Base-by-base conservation (phyloP, 257 asterid genomes). In the Fraxinus excelsior region DNA sequence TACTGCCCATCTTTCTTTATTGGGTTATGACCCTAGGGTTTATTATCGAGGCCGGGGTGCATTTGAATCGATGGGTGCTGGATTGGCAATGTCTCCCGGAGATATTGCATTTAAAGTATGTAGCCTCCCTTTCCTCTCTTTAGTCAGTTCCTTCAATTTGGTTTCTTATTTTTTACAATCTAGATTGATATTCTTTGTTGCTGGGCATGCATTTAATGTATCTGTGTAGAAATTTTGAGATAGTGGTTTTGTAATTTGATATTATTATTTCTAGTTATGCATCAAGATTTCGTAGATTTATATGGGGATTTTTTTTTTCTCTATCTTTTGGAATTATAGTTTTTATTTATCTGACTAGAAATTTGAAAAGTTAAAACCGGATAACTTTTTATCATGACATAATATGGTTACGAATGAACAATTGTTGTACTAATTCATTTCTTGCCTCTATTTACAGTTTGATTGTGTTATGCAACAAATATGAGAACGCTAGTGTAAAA, bases 1-100 rank as follows among this genome's bases (percentile, higher is more conserved):
- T 76, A 96, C 99, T 9, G 98, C 99, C 2, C 99, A 96, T 87
- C 94, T 96, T 78, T 93, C 98, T 46, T 73, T 96, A 68, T 42
- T 93, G 90, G 98, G 98, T 28, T 96, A 93, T 84, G 97, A 96
- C 78, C 99, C 98, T 1, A 81, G 97, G 76, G 86, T 88, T 32
- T 96, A 91, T 83, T 96, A 96, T 78, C 96, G 97, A 38, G 99
- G 99, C 32, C 91, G 99, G 56, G 99, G 99, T 74, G 98, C 99
- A 29, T 96, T 96, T 74, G 98, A 96, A 71, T 96, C 99, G 1
- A 96, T 96, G 99, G 99, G 99, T 44, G 96, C 98, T 31, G 99
- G 99, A 31, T 80, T 96, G 49, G 98, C 94, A 29, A 96, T 96
- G 99, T 88, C 92, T 42, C 97, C 98, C 0, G 99, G 99, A 51